These are phyloP conservation scores for Phaeolepiota aurea DNA, from an alignment of 768 basidiomycete species.

Conservation along the genomic window DNA sequence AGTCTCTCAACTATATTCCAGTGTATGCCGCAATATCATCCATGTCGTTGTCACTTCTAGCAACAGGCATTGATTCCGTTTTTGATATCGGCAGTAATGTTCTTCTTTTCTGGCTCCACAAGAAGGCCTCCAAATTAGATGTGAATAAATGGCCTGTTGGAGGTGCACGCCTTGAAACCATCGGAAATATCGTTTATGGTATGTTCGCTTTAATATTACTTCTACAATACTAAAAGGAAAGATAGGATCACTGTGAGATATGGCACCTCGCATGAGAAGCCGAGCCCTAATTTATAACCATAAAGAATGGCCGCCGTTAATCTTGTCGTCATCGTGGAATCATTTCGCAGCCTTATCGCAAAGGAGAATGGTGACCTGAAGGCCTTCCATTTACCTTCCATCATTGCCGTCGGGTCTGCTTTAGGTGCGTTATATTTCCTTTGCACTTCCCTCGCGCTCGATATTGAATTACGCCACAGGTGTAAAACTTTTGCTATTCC, in stretches of 20 bases:
- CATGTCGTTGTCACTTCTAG: slow-evolving; percentile 76
- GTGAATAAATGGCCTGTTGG: slow-evolving; percentile 87
- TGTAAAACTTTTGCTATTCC: slow-evolving; percentile 79
- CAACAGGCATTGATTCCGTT: slow-evolving; percentile 83
- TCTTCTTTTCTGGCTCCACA: slow-evolving; percentile 73
- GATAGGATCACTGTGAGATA: too few species aligned
- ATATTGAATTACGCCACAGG: slow-evolving; percentile 34
- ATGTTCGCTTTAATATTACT: slow-evolving; percentile 4
- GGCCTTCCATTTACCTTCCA: slow-evolving; percentile 70
- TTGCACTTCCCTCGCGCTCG: slow-evolving; percentile 3
- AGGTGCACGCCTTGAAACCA: slow-evolving; percentile 83
- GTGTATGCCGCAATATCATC: slow-evolving; percentile 92
- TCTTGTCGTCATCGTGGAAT: slow-evolving; percentile 85
- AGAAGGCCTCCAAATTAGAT: slow-evolving; percentile 64
- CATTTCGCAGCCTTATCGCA: slow-evolving; percentile 60
- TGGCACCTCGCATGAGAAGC: neutral
- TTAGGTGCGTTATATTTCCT: slow-evolving; percentile 42
- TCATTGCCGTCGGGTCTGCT: slow-evolving; percentile 78
- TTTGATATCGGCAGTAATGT: slow-evolving; percentile 82
- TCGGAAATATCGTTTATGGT: slow-evolving; percentile 86
- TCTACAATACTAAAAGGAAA: too few species aligned
- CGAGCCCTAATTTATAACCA: too few species aligned
- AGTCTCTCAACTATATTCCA: slow-evolving; percentile 17
- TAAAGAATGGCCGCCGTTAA: slow-evolving; percentile 86
- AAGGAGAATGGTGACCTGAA: slow-evolving; percentile 44